Conservation (phyloP, 208 protist genomes). For the Crithidia expoeki region DNA sequence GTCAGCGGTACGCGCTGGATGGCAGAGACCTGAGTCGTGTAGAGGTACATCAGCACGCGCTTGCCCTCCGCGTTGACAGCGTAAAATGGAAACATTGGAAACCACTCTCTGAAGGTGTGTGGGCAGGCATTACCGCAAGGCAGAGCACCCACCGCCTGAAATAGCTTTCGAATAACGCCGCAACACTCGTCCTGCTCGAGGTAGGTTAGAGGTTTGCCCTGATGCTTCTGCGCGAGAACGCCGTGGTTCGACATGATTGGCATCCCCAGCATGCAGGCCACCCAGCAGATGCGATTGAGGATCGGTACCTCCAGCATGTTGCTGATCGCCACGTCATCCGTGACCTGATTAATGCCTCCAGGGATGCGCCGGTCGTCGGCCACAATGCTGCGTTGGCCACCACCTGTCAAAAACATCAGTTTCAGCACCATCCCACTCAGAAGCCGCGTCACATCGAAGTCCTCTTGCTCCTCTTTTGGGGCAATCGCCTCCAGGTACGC, state of each 20-base stretch:
- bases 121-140: conserved; percentile 54
- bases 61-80: conserved; percentile 64
- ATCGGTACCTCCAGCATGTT: conserved; percentile 55
- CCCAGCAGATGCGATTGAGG: conserved; percentile 56
- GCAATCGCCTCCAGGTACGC: conserved; percentile 30
- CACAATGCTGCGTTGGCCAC: conserved; percentile 61
- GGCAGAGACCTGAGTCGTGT: conserved; percentile 33
- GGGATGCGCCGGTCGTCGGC: conserved; percentile 53
- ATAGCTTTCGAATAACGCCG: conserved; percentile 52
- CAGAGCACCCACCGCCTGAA: conserved; percentile 63
- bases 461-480: conserved; percentile 20
- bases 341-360: conserved; percentile 19
- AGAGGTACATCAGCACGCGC: conserved; percentile 61
- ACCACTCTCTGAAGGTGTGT: conserved; percentile 44
- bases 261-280: conserved; percentile 60
- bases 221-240: conserved; percentile 27
- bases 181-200: conserved; percentile 50
- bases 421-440: conserved; percentile 48
- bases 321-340: conserved; percentile 54
- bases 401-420: conserved; percentile 63
- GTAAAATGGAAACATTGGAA: conserved; percentile 67
- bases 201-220: conserved; percentile 38
- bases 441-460: conserved; percentile 41
- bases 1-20: conserved; percentile 39
- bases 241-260: conserved; percentile 44